Evolutionary conservation across 495 filamentous ascomycete genomes (phyloP), one percentile per base, ranked within the genome.

Genomic region (Podospora australis): DNA sequence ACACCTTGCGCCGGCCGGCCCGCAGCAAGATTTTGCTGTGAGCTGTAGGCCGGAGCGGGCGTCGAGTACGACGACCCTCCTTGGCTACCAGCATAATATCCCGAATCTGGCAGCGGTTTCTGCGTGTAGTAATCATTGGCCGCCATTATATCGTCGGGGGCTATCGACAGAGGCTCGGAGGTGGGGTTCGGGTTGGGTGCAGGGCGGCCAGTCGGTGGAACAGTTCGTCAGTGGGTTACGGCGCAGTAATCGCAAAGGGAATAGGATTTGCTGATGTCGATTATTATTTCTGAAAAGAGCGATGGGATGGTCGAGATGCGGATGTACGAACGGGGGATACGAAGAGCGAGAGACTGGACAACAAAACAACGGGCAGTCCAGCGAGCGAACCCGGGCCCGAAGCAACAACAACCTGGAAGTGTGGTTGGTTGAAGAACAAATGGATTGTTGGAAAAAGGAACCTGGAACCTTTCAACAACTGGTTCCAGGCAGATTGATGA

Each of bases 71-170:
- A 47, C 68, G 60, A 68, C 69, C 67, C 66, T 76, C 58, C 59
- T 69, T 46, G 64, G 69, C 59, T 44, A 48, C 40, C 40, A 13
- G 22, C 40, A 51, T 61, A 49, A 38, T 58, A 59, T 22, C 40
- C 25, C 50, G 46, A 55, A 60, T 65, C 56, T 30, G 56, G 65
- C 19, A 62, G 64, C 54, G 78, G 70, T 48, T 70, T 71, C 42
- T 69, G 60, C 61, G 78, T 77, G 71, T 90, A 90, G 66, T 89
- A 90, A 49, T 88, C 83, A 73, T 89, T 86, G 51, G 87, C 77
- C 44, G 88, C 84, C 88, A 94, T 95, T 60, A 39, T 78, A 25
- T 44, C n/a, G 23, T 44, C 42, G 28, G 45, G 28, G 36, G 32
- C 39, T 32, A 10, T 38, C 9, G n/a, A n/a, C n/a, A n/a, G n/a